Conservation (phyloP, 345 rosid species). For the Erysimum cheiranthoides region DNA sequence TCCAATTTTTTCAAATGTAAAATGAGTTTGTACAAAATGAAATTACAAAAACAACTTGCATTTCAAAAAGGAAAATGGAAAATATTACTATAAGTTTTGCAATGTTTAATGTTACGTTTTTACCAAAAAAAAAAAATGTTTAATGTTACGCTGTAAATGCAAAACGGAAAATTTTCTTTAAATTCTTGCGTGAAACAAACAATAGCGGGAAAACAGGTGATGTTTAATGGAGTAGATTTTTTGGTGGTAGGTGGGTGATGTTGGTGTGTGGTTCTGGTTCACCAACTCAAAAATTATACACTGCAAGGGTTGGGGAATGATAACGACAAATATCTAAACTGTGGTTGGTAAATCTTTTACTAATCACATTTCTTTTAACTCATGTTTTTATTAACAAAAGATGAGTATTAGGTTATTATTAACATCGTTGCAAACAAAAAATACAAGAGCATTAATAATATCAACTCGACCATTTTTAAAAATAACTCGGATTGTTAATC, state of each 20-base stretch:
- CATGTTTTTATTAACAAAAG: too few relatives aligned
- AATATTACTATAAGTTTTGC: not conserved
- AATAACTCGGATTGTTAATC: too few relatives aligned
- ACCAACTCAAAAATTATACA: conserved; percentile 29
- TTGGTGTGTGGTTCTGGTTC: conserved; percentile 22
- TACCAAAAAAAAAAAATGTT: too few relatives aligned
- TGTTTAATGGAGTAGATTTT: not conserved
- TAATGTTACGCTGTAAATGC: not conserved
- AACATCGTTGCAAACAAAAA: too few relatives aligned
- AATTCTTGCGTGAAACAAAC: not conserved
- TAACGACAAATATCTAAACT: conserved; percentile 23
- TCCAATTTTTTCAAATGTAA: not conserved
- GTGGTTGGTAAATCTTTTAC: conserved; percentile 28
- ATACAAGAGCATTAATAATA: too few relatives aligned
- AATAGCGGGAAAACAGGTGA: not conserved
- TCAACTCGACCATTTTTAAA: not conserved
- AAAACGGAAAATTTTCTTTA: not conserved
- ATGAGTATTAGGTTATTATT: too few relatives aligned
- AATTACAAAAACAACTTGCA: not conserved
- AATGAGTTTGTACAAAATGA: not conserved
- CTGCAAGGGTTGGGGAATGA: conserved; percentile 42
- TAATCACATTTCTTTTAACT: not conserved
- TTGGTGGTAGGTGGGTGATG: conserved; percentile 32
- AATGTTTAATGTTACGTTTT: not conserved
- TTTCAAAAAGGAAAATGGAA: not conserved